Evolutionary conservation across 352 stramenopile genomes (phyloP).

Genomic region (Phytophthora cryptogea): DNA sequence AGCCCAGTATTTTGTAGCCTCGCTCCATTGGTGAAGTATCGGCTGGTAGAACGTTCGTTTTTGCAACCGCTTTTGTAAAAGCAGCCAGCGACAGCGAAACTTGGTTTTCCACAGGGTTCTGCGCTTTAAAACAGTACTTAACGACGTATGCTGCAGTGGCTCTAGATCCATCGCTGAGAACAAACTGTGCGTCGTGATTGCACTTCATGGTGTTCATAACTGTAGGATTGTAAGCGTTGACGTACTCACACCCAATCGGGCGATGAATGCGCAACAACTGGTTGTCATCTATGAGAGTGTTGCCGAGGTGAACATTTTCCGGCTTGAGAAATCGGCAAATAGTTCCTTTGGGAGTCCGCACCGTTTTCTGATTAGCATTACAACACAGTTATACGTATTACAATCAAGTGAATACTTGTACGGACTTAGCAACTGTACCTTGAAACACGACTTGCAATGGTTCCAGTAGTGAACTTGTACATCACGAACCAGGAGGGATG

Average conservation of each 20-base stretch:
- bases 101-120: slow-evolving; percentile 28
- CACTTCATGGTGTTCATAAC: slow-evolving; percentile 29
- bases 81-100: slow-evolving; percentile 5
- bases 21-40: slow-evolving; percentile 2
- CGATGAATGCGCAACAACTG: slow-evolving; percentile 7
- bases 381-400: no score
- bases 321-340: slow-evolving; percentile 33
- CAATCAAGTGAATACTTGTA: no score
- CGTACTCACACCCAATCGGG: slow-evolving; percentile 27
- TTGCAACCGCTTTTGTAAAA: slow-evolving; percentile 13
- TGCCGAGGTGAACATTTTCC: background rate
- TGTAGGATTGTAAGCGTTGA: slow-evolving; percentile 30
- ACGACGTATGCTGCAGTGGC: slow-evolving; percentile 21
- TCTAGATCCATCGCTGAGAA: slow-evolving; percentile 11
- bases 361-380: slow-evolving; percentile 7
- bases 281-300: background rate
- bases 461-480: slow-evolving; percentile 21
- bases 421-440: slow-evolving; percentile 5
- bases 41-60: slow-evolving; percentile 4
- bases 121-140: slow-evolving; percentile 29
- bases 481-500: slow-evolving; percentile 10
- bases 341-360: slow-evolving; percentile 14
- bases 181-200: slow-evolving; percentile 33
- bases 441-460: slow-evolving; percentile 26
- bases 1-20: slow-evolving; percentile 8